phyloP scores from a whole-genome alignment of 2,329 filamentous ascomycete genomes.

The Pezicula neosporulosa region DNA sequence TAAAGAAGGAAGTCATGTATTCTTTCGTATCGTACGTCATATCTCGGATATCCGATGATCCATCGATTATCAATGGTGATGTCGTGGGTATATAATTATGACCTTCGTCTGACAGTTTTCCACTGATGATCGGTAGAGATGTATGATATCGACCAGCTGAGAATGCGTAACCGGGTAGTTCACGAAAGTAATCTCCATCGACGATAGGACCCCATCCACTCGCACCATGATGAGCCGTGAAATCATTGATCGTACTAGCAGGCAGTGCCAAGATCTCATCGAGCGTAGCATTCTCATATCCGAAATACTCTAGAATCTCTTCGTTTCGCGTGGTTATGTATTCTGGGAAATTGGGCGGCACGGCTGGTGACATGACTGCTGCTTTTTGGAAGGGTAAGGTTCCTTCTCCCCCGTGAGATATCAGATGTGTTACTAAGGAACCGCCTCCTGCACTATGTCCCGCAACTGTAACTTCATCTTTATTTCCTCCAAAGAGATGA shows the following conservation, averaged over 20 bases:
- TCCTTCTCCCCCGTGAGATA: background rate
- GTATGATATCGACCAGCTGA: background rate
- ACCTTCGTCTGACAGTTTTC: background rate
- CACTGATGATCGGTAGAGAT: background rate
- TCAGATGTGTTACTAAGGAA: background rate
- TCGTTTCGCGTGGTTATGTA: background rate
- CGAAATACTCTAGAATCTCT: background rate
- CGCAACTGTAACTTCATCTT: constrained; percentile 40
- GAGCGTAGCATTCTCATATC: background rate
- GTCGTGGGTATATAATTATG: background rate
- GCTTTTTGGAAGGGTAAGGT: background rate
- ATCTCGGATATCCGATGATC: background rate
- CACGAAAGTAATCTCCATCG: background rate
- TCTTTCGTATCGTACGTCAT: background rate
- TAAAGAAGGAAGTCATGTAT: background rate
- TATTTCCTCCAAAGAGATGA: constrained; percentile 49
- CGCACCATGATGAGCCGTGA: background rate
- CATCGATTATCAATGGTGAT: background rate
- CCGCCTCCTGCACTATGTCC: constrained; percentile 45
- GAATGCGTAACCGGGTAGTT: background rate
- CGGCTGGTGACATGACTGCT: background rate
- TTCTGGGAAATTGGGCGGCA: background rate
- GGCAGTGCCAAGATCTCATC: background rate
- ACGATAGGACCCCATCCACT: background rate
- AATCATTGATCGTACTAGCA: background rate